These are phyloP conservation scores for Endocladia muricata DNA, from an alignment of 31 red algal genomes.

Conservation along the genomic window DNA sequence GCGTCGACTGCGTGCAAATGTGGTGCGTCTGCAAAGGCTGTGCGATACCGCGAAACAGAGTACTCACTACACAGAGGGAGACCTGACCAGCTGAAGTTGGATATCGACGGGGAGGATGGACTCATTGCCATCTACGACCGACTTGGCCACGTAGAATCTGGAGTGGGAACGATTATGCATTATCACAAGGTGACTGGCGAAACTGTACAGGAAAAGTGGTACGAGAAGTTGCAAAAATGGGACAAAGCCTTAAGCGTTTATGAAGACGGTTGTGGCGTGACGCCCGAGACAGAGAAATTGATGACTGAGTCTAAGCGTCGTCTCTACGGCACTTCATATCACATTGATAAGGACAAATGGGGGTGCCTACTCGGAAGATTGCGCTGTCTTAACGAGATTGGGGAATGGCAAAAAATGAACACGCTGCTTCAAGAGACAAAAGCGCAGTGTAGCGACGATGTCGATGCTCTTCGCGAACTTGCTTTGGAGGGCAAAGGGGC, in stretches of 20 bases:
- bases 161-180: conserved; percentile 81
- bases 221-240: conserved; percentile 92
- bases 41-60: conserved; percentile 87
- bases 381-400: conserved; percentile 47
- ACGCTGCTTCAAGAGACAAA: conserved; percentile 18
- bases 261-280: conserved; percentile 10
- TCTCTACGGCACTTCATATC: not conserved
- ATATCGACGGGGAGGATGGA: conserved; percentile 75
- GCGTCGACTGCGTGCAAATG: conserved; percentile 78
- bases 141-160: conserved; percentile 80
- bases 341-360: conserved; percentile 35
- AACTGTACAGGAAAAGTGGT: conserved; percentile 69
- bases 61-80: conserved; percentile 61
- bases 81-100: conserved; percentile 22
- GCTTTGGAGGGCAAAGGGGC: conserved; percentile 45
- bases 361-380: conserved; percentile 21
- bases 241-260: conserved; percentile 78
- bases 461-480: conserved; percentile 18
- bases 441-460: conserved; percentile 1
- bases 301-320: not conserved
- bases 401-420: conserved; percentile 44
- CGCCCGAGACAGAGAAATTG: not conserved
- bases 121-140: conserved; percentile 95
- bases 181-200: conserved; percentile 67
- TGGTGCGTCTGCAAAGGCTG: conserved; percentile 95